Percentiles rank a stretch among this genome's conserved stretches.
Conservation (phyloP, 2,329 filamentous ascomycete species). For the Neopestalotiopsis rosae region DNA sequence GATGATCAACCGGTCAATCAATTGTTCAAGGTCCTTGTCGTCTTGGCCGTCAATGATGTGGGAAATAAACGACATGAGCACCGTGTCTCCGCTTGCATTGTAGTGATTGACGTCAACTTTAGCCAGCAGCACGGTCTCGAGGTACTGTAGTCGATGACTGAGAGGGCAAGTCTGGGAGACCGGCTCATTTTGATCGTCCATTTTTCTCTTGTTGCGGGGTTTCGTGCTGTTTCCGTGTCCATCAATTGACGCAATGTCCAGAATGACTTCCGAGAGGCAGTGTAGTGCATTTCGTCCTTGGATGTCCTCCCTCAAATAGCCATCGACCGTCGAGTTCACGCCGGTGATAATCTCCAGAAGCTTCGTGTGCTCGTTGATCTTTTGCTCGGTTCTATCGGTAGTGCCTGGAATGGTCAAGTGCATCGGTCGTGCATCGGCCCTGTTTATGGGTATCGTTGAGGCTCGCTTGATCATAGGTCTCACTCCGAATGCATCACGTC, state of each 20-base stretch:
- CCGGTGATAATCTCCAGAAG: conserved; percentile 44
- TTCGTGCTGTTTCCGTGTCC: conserved; percentile 39
- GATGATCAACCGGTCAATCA: conserved; percentile 49
- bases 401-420: conserved; percentile 29
- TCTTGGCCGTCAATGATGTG: conserved; percentile 48
- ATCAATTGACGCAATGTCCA: conserved; percentile 39
- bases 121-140: conserved; percentile 39
- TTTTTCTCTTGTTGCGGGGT: conserved; percentile 42
- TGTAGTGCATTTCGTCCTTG: conserved; percentile 62
- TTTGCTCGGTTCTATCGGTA: conserved; percentile 25
- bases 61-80: conserved; percentile 60
- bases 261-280: conserved; percentile 60
- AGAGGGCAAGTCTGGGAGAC: conserved; percentile 19
- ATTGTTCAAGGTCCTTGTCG: conserved; percentile 52
- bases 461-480: conserved; percentile 29
- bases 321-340: conserved; percentile 30
- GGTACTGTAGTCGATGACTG: conserved; percentile 25
- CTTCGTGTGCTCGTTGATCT: conserved; percentile 34
- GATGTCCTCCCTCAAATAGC: conserved; percentile 43
- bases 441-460: conserved; percentile 19
- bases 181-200: conserved; percentile 30
- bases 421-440: conserved; percentile 14
- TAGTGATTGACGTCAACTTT: conserved; percentile 58
- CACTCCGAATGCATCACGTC: conserved; percentile 54
- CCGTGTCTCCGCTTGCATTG: conserved; percentile 56